These are phyloP conservation scores for Collybia sordida DNA, from an alignment of 768 basidiomycete species.

Conservation along the genomic window DNA sequence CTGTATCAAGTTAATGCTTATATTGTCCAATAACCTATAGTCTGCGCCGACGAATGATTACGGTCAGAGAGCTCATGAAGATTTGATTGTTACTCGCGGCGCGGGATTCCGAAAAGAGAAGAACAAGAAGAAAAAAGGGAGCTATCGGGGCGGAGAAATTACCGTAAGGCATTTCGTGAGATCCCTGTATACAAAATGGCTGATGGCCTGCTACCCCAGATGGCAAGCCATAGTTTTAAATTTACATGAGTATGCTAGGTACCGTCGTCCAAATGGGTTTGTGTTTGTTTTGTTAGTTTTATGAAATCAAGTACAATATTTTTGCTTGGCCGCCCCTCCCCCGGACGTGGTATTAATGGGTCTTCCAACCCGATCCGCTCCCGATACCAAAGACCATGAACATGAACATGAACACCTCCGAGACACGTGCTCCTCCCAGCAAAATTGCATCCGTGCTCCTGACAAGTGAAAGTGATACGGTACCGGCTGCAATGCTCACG, in stretches of 20 bases:
- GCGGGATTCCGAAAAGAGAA: constrained; percentile 98
- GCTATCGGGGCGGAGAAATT: constrained; percentile 93
- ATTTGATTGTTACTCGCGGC: constrained; percentile 91
- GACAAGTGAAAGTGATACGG: too few species aligned
- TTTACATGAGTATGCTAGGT: constrained; percentile 40
- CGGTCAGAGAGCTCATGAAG: constrained; percentile 79
- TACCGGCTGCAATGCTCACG: too few species aligned
- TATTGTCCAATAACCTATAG: constrained; percentile 28
- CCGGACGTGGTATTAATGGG: too few species aligned
- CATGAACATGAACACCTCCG: too few species aligned
- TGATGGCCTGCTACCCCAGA: constrained; percentile 34
- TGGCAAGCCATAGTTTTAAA: constrained; percentile 87
- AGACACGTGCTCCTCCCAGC: too few species aligned
- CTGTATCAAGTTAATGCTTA: neutral
- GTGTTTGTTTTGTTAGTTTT: neutral
- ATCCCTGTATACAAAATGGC: neutral
- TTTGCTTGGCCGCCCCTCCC: too few species aligned
- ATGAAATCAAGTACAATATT: too few species aligned
- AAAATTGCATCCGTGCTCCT: too few species aligned
- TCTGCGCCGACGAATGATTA: constrained; percentile 76
- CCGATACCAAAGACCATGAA: too few species aligned
- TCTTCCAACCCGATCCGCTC: too few species aligned
- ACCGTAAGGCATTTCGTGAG: constrained; percentile 52
- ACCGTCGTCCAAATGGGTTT: too few species aligned
- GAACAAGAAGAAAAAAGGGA: constrained; percentile 98